Base-by-base conservation (phyloP, 768 basidiomycete species). In the Trametes cubensis region DNA sequence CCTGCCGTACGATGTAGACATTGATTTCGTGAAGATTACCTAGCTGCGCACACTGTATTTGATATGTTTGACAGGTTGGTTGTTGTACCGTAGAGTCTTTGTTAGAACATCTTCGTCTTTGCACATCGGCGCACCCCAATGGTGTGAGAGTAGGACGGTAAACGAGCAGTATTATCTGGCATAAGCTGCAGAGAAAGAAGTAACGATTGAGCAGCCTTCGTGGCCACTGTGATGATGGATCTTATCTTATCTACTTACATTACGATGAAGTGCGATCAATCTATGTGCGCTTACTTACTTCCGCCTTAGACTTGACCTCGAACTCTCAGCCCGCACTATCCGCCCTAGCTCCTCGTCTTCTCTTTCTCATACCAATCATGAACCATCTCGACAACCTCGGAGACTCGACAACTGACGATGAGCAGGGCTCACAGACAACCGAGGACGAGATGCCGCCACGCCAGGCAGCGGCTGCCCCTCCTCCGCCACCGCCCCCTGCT, bases 391-490 rank as follows among this genome's bases (percentile, higher is more conserved):
- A 66, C 47, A 62, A 65, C 21, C 60, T 68, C 53, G 81, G 82
- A 28, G 73, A 75, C 38, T 81, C 81, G 1, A 79, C 80, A 0
- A 79, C 81, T 5, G 81, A 83, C 60, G 81, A 83, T 52, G 82
- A 92, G 67, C 85, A 83, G 30, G 86, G 87, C 2, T 93, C 90
- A 6, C 90, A 93, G 67, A 90, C 90, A 0, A 93, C 91, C 4
- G 91, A 93, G 74, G 91, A 93, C 64, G 91, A 93, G 70, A 77
- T 91, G 7, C 89, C 89, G 3, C 83, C 87, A 67, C 80, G 84
- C 50, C 81, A 81, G 49, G 76, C 78, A 41, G 77, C 79, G 0
- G 72, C 74, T 11, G 74, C 81, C n/a, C 70, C 76, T 26, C 71
- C 75, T 4, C 76, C 77, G 21, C 71, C 76, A 30, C 77, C 74